phyloP scores from a whole-genome alignment of 768 basidiomycete genomes.

The Russula compacta region DNA sequence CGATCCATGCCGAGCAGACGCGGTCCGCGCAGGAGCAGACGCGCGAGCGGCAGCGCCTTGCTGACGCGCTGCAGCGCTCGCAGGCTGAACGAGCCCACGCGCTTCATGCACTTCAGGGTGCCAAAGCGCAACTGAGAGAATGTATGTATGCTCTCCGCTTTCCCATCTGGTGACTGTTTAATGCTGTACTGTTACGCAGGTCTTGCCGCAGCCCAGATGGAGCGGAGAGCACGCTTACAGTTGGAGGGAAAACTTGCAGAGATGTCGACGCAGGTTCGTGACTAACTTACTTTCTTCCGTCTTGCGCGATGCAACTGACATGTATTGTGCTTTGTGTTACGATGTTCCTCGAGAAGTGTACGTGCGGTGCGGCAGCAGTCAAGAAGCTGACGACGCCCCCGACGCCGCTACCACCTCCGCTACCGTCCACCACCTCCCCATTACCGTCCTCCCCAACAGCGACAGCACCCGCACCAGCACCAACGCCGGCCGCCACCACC shows the following conservation, averaged over 20 bases:
- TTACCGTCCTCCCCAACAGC: not conserved
- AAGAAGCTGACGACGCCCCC: not conserved
- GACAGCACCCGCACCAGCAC: not conserved
- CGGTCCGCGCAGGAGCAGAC: not conserved
- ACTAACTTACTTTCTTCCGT: not conserved
- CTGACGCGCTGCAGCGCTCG: not conserved
- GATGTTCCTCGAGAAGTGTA: conserved; percentile 1
- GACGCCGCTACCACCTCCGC: not conserved
- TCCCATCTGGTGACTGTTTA: not conserved
- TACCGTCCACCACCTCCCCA: not conserved
- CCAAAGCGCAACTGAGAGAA: not conserved
- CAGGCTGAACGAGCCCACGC: conserved; percentile 2
- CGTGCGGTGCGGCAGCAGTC: not conserved
- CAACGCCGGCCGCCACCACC: too few species aligned
- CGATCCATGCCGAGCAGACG: not conserved
- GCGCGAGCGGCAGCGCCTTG: conserved; percentile 3
- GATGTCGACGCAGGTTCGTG: not conserved
- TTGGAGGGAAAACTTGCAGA: not conserved
- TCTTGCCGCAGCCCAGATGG: not conserved
- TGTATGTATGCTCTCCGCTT: not conserved
- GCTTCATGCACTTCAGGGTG: not conserved
- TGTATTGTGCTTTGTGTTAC: not conserved
- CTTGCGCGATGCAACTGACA: not conserved
- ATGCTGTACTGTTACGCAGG: not conserved
- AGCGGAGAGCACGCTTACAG: not conserved